Conservation (phyloP, 2,329 filamentous ascomycete species). For the Colletotrichum orchidophilum region DNA sequence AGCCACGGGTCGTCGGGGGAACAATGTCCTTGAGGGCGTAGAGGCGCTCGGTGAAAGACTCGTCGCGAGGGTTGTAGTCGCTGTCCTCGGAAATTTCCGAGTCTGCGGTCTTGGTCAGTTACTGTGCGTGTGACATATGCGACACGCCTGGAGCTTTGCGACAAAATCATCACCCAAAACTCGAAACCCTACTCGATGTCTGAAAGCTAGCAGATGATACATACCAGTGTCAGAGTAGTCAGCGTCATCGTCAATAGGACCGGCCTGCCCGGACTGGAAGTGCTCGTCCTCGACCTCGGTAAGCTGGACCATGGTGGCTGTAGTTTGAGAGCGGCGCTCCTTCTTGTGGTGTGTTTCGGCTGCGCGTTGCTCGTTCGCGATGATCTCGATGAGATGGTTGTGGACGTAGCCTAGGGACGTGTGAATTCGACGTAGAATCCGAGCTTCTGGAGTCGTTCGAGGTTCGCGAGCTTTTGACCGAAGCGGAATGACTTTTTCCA, state of each 20-base stretch:
- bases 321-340: not conserved
- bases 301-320: constrained; percentile 86
- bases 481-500: constrained; percentile 18
- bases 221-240: constrained; percentile 95
- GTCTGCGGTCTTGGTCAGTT: constrained; percentile 57
- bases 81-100: constrained; percentile 87
- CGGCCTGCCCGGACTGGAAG: constrained; percentile 77
- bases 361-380: not conserved
- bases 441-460: constrained; percentile 15
- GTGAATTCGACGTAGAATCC: constrained; percentile 11
- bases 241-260: constrained; percentile 84
- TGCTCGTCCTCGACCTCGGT: constrained; percentile 97
- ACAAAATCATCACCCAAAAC: not conserved
- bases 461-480: constrained; percentile 13
- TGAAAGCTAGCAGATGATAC: constrained; percentile 37
- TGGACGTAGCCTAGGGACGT: constrained; percentile 14
- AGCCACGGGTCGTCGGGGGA: constrained; percentile 75
- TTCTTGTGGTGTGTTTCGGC: not conserved
- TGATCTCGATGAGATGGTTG: constrained; percentile 7
- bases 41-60: constrained; percentile 74
- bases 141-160: not conserved
- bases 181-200: not conserved
- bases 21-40: constrained; percentile 80
- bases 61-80: constrained; percentile 68
- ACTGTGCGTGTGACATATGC: constrained; percentile 16